Conservation (phyloP, 1,284 basidiomycete genomes). For the Papiliotrema terrestris region DNA sequence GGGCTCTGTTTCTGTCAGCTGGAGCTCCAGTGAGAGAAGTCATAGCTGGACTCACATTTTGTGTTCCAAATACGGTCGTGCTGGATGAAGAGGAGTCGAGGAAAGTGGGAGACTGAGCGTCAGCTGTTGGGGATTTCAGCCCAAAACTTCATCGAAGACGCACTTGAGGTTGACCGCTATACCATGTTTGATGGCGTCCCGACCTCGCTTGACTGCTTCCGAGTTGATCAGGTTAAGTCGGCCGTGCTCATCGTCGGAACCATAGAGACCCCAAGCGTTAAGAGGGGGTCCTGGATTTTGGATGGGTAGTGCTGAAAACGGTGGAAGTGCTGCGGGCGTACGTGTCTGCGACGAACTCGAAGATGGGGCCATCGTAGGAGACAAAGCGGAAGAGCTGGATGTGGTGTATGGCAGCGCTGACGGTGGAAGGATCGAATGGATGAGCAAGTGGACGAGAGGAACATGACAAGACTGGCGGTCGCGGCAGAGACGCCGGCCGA, state of each 20-base stretch:
- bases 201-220: slow-evolving; percentile 24
- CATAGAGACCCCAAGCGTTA: slow-evolving; percentile 38
- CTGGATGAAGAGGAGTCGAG: slow-evolving; percentile 10
- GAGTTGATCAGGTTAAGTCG: slow-evolving; percentile 32
- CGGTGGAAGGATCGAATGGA: too few species aligned
- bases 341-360: too few species aligned
- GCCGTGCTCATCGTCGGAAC: slow-evolving; percentile 30
- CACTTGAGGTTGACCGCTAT: slow-evolving; percentile 34
- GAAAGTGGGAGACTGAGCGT: slow-evolving; percentile 13
- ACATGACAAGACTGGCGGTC: too few species aligned
- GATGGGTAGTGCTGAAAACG: background rate
- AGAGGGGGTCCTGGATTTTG: slow-evolving; percentile 22
- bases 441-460: too few species aligned
- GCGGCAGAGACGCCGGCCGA: too few species aligned
- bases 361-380: too few species aligned
- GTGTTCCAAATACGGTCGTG: slow-evolving; percentile 13
- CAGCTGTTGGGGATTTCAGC: background rate
- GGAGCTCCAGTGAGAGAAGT: background rate
- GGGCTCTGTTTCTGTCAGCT: slow-evolving; percentile 5
- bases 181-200: slow-evolving; percentile 24
- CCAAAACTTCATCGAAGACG: too few species aligned
- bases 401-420: too few species aligned
- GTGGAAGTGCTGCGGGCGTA: too few species aligned
- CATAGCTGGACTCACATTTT: slow-evolving; percentile 15
- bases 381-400: too few species aligned